These are phyloP conservation scores for Monsonia emarginata DNA, from an alignment of 441 rosid genomes.

Conservation along the genomic window DNA sequence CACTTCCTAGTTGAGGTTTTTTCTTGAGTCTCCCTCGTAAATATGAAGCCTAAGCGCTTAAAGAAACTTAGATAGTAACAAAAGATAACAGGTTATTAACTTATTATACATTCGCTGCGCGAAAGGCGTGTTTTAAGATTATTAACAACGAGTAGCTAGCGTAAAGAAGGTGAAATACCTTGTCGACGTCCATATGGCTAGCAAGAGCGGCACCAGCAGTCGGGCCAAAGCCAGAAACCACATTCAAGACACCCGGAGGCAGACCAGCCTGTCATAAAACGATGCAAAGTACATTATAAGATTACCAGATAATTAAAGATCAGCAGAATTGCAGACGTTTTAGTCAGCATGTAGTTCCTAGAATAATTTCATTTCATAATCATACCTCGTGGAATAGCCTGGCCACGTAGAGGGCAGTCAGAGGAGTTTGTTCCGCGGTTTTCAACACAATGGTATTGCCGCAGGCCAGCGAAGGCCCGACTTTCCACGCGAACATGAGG, in stretches of 20 bases:
- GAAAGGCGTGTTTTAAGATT: no score
- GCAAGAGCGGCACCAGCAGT: constrained; percentile 87
- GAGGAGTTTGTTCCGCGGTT: constrained; percentile 66
- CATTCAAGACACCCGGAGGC: constrained; percentile 82
- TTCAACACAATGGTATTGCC: constrained; percentile 57
- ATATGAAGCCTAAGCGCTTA: no score
- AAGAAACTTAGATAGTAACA: no score
- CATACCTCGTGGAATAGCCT: constrained; percentile 48
- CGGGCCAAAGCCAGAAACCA: constrained; percentile 80
- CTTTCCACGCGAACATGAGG: constrained; percentile 45
- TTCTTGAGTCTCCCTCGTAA: no score
- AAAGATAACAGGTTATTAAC: no score
- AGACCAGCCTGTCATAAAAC: constrained; percentile 64
- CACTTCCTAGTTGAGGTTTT: no score
- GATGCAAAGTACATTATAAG: constrained; percentile 39
- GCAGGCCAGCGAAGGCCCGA: constrained; percentile 57
- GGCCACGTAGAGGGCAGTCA: constrained; percentile 42
- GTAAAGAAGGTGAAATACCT: constrained; percentile 32
- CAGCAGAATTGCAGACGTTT: background rate
- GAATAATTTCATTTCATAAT: no score
- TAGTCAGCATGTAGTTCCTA: constrained; percentile 23
- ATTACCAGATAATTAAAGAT: constrained; percentile 12
- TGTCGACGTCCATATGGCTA: constrained; percentile 92
- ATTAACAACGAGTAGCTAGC: no score
- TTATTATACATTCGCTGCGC: no score